A percentile compares a stretch with the other conserved stretches of the same genome.
phyloP scores from a whole-genome alignment of 768 basidiomycete species.

The Myochromella boudieri region DNA sequence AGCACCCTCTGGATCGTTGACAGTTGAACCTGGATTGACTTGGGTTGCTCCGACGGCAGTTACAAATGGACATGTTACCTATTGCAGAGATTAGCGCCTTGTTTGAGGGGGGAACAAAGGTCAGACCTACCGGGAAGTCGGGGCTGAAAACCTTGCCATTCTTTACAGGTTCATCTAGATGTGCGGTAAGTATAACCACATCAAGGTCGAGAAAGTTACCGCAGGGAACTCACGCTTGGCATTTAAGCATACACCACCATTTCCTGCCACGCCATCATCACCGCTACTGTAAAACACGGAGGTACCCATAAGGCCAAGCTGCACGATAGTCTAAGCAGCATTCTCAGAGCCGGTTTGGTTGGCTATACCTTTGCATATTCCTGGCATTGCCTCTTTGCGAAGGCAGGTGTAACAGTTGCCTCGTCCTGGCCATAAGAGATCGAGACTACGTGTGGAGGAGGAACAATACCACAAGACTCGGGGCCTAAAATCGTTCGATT shows the following conservation, averaged over 20 bases:
- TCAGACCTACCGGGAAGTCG: slow-evolving; percentile 20
- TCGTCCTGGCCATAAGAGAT: slow-evolving; percentile 46
- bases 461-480: slow-evolving; percentile 39
- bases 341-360: neutral
- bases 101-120: neutral
- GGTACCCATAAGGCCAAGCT: slow-evolving; percentile 61
- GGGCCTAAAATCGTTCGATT: slow-evolving; percentile 20
- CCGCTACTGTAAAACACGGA: slow-evolving; percentile 61
- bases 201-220: neutral
- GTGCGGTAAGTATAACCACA: neutral
- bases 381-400: slow-evolving; percentile 43
- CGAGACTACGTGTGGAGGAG: slow-evolving; percentile 42
- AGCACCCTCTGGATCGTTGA: slow-evolving; percentile 43
- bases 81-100: neutral
- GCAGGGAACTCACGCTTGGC: slow-evolving; percentile 35
- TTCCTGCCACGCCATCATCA: slow-evolving; percentile 31
- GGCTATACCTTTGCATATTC: slow-evolving; percentile 41
- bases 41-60: slow-evolving; percentile 56
- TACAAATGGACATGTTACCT: slow-evolving; percentile 47
- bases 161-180: slow-evolving; percentile 21
- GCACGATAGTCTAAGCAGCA: neutral
- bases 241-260: slow-evolving; percentile 33
- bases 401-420: slow-evolving; percentile 35
- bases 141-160: slow-evolving; percentile 26
- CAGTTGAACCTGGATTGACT: slow-evolving; percentile 40